These are phyloP conservation scores for Aurinia saxatilis DNA, from an alignment of 345 rosid genomes.

Conservation along the genomic window DNA sequence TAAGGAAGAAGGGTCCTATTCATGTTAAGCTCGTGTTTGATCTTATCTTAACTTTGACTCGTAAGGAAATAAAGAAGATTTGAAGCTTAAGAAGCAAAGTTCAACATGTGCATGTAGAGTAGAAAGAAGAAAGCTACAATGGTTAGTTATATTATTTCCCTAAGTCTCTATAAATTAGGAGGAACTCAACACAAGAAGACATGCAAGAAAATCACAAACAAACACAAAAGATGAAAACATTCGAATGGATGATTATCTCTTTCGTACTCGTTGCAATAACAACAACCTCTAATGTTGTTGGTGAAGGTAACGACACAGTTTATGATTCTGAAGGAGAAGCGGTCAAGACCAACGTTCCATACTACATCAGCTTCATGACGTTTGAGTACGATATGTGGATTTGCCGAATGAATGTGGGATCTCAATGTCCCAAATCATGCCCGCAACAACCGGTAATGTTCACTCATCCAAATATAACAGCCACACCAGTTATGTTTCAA, in stretches of 20 bases:
- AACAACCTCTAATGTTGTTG: background rate
- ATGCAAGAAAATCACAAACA: background rate
- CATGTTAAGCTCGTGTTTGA: background rate
- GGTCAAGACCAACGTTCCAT: slow-evolving; percentile 9
- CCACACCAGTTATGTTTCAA: slow-evolving; percentile 3
- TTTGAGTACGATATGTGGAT: slow-evolving; percentile 17
- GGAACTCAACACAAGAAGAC: background rate
- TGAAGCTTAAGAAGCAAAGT: background rate
- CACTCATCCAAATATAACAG: slow-evolving; percentile 4
- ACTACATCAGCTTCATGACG: slow-evolving; percentile 21
- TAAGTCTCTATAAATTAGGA: background rate
- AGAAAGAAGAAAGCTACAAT: background rate
- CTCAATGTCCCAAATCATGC: background rate
- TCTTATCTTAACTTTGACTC: background rate
- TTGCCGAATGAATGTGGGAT: background rate
- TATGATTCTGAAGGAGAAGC: background rate
- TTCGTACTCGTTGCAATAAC: slow-evolving; percentile 8
- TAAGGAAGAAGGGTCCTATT: background rate
- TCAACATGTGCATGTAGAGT: background rate
- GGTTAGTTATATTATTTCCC: background rate
- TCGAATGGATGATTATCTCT: background rate
- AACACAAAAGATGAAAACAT: slow-evolving; percentile 5
- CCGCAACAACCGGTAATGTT: slow-evolving; percentile 24
- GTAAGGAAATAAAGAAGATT: background rate
- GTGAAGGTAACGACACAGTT: slow-evolving; percentile 8